A percentile compares a stretch with the other conserved stretches of the same genome.
These are phyloP conservation scores for Scopulariopsis brevicaulis DNA, from an alignment of 2,329 filamentous ascomycete genomes.

Conservation along the genomic window DNA sequence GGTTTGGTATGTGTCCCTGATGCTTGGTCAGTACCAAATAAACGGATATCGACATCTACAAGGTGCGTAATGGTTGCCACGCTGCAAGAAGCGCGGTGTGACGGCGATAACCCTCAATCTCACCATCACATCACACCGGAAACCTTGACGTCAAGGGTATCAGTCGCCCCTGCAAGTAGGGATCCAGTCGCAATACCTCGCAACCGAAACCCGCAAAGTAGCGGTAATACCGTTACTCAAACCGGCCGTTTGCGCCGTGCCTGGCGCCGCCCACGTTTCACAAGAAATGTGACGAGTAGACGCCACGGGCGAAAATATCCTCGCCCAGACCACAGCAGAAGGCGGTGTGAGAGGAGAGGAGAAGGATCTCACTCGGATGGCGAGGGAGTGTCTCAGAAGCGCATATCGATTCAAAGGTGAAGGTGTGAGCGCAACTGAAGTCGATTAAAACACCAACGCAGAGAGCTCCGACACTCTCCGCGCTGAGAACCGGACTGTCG, in stretches of 20 bases:
- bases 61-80: no score
- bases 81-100: no score
- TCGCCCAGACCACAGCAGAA: neutral
- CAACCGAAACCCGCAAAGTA: no score
- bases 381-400: neutral
- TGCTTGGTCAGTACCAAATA: neutral
- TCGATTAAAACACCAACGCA: neutral
- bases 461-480: neutral
- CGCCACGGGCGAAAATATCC: neutral
- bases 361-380: neutral
- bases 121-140: no score
- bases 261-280: neutral
- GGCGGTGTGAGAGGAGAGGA: neutral
- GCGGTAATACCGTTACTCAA: neutral
- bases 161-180: no score
- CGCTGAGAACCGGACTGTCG: neutral
- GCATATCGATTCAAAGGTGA: neutral
- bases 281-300: neutral
- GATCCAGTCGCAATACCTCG: no score
- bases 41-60: no score
- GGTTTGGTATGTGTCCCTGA: neutral
- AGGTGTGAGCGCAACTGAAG: no score
- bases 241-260: neutral
- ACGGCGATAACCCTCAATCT: no score
- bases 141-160: neutral